Evolutionary conservation across 768 basidiomycete genomes (phyloP).

Genomic region (Serpula lacrymans): DNA sequence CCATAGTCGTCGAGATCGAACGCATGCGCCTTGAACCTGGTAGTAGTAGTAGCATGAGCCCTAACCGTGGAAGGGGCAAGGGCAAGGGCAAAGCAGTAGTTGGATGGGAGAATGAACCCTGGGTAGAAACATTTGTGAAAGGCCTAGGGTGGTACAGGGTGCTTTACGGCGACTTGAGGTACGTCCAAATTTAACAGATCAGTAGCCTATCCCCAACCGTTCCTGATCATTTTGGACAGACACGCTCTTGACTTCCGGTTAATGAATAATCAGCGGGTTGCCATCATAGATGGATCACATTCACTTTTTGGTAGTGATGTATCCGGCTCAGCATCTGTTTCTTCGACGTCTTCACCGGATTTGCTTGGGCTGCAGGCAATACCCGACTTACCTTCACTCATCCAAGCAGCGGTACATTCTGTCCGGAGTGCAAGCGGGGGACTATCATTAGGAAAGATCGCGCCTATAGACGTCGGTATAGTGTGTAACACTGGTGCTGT

Average conservation of each 20-base stretch:
- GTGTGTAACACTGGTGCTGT: slow-evolving; percentile 54
- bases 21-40: too few relatives aligned
- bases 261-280: slow-evolving; percentile 61
- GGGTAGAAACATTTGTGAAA: slow-evolving; percentile 71
- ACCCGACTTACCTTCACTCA: slow-evolving; percentile 51
- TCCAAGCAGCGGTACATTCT: slow-evolving; percentile 45
- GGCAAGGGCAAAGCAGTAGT: slow-evolving; percentile 19
- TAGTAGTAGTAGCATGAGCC: slow-evolving; percentile 36
- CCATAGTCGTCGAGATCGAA: slow-evolving; percentile 72
- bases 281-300: slow-evolving; percentile 71
- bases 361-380: slow-evolving; percentile 52
- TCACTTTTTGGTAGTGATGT: slow-evolving; percentile 40
- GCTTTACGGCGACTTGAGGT: slow-evolving; percentile 68
- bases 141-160: slow-evolving; percentile 81
- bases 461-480: slow-evolving; percentile 58
- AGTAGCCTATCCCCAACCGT: background rate
- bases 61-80: slow-evolving; percentile 6
- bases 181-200: too few relatives aligned
- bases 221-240: slow-evolving; percentile 28
- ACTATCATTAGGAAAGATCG: slow-evolving; percentile 39
- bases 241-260: slow-evolving; percentile 80
- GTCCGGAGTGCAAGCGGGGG: slow-evolving; percentile 25
- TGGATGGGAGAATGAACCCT: slow-evolving; percentile 25
- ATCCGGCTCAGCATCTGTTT: too few relatives aligned
- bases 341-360: background rate